Base-by-base conservation (phyloP, 768 basidiomycete genomes). In the Agrocybe pediades region DNA sequence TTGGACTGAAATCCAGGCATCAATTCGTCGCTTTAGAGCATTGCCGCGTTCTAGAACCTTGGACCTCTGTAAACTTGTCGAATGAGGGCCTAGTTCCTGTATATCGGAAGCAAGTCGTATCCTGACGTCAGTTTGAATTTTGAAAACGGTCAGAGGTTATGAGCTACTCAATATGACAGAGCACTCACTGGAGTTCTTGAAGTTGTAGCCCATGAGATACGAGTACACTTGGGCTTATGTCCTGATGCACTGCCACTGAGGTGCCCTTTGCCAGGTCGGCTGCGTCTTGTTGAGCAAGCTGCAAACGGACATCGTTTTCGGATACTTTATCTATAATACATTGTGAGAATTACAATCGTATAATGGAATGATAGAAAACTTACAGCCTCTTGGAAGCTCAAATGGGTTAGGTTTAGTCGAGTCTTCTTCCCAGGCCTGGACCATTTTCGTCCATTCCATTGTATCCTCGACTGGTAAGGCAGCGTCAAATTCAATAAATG, bases 161-260 rank as follows among this genome's bases (percentile, higher is more conserved):
- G 25, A 20, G 11, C 42, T 0, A 41, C 54, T n/a, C 49, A 24
- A 39, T 15, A n/a, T 4, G n/a, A 36, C 27, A 13, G 54, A 29
- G 17, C 9, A 49, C 59, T 49, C 41, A 54, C 55, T 41, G 53
- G 26, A 43, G 44, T 13, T 48, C 68, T 52, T 76, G 70, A 9
- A 75, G 25, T 26, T 74, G 68, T 1, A 74, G 43, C 4, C 67
- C 72, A 20, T 58, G 59, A 0, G 53, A 54, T 33, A 74, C 59
- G 15, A 75, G 57, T 13, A 60, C 43, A 23, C 63, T 64, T 6
- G 69, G 65, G 0, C 62, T 43, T 0, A 63, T 40, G 20, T 55
- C 53, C 4, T 60, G 53, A 23, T 60, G 59, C 25, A 60, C 23
- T 3, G 36, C 1, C 16, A 49, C 15, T 15, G 44, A n/a, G 6